Base-by-base conservation (phyloP, 176 grass and related monocot genomes). In the Hordeum marinum region DNA sequence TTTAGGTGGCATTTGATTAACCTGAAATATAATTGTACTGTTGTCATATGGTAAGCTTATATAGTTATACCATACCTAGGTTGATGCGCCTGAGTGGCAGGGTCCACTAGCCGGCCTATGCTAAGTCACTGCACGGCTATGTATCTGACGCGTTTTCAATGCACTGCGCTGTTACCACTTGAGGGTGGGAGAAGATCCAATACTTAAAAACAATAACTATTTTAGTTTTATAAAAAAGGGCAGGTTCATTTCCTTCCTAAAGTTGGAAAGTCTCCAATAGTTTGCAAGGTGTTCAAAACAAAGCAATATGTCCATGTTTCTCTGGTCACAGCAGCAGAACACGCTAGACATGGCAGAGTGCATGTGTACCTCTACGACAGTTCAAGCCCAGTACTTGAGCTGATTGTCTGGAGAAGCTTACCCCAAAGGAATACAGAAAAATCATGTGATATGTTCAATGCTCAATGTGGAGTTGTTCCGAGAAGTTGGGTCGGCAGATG, bases 361-460 rank as follows among this genome's bases (percentile, higher is more conserved):
- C 1, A 14, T 46, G 43, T 46, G 43, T 14, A 46, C 12, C 1
- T 46, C 4, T 91, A 97, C 1, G 94, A 92, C 39, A 92, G 92
- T 78, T 97, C 88, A 85, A 97, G 94, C 63, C 90, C 92, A 45
- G 90, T 88, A 79, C 94, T 94, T 21, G 94, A 97, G 76, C 85
- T 97, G 60, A 97, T 90, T 18, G 92, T 85, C 52, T 97, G 94
- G 0, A 97, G 87, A 52, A 97, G 90, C 90, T 97, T 97, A 83
- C 83, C 92, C 87, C 18, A 65, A 17, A 27, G 18, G 29, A 78
- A 27, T 17, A 31, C 42, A 5, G 1, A 29, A 3, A 85, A n/a
- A 32, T 45, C 25, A 86, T 9, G 25, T 57, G 18, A 3, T 39
- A 29, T 12, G 52, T 12, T 48, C 2, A 68, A 35, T 46, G 36